Evolutionary conservation across 1,284 basidiomycete genomes (phyloP), one percentile per base, ranked within the genome.

Genomic region (Heterobasidion parviporum): DNA sequence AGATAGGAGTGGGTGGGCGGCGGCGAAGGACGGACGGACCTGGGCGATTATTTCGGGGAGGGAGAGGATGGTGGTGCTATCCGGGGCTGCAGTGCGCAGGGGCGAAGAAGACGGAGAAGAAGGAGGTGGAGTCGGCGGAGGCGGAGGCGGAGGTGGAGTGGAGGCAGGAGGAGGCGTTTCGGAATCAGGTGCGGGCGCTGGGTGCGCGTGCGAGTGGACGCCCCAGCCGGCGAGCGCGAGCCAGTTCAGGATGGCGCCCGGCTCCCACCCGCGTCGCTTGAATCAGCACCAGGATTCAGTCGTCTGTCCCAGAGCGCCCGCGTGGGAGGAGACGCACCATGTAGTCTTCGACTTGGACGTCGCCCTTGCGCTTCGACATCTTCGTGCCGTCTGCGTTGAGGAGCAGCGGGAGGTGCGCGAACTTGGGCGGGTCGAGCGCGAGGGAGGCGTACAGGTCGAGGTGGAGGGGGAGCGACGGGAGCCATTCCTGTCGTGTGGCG

Each of bases 171-270:
- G 55, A 5, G 38, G 38, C 12, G 38, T 41, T 10, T 14, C 52
- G 35, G 50, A 36, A 14, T 53, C 20, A 20, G 46, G 14, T 20
- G 50, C 8, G 6, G 33, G n/a, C n/a, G 32, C 18, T 20, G 50
- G 26, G 5, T 54, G 53, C 26, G 33, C 8, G 51, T 54, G 53
- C 8, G 77, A 72, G 45, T 79, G 74, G 9, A 79, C 79, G 46
- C 92, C 94, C 90, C 94, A 98, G 0, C 97, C 96, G 50, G 94
- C 88, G 20, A 98, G 73, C 0, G 90, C 94, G 3, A 98, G 79
- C 85, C 95, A 98, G 67, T 99, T 99, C 41, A 95, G 71, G 5
- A 99, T 68, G 0, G 95, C 93, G 56, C 83, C 82, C 0, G 94
- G 89, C 68, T 99, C 96, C 82, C 93, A 96, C 0, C 94, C 95